Percentiles rank a stretch among this genome's conserved stretches.
phyloP scores from a whole-genome alignment of 2,329 filamentous ascomycete species.

The Beauveria bassiana region DNA sequence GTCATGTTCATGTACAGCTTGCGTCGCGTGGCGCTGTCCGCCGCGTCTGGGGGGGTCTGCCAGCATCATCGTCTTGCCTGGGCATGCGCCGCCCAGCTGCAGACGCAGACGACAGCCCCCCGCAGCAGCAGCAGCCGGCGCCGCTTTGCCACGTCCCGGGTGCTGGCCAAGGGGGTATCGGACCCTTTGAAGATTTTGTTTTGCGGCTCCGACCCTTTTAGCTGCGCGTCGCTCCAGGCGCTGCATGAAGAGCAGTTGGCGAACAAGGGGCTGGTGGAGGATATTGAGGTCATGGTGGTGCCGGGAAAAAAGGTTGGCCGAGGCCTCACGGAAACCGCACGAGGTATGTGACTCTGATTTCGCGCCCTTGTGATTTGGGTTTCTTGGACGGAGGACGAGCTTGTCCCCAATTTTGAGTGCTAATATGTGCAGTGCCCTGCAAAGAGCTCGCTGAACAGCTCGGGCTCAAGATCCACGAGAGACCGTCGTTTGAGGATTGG shows the following conservation, averaged over 20 bases:
- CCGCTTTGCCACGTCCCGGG: constrained; percentile 15
- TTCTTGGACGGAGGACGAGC: too few species aligned
- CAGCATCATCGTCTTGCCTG: background rate
- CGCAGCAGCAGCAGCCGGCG: constrained; percentile 1
- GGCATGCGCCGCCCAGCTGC: background rate
- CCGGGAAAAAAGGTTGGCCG: constrained; percentile 73
- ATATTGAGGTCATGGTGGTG: constrained; percentile 79
- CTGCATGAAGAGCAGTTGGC: constrained; percentile 52
- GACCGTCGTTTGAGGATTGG: constrained; percentile 80
- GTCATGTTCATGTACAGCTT: background rate
- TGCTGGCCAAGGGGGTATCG: constrained; percentile 19
- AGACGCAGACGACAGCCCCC: background rate
- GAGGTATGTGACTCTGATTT: constrained; percentile 43
- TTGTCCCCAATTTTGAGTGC: background rate
- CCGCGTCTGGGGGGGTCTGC: background rate
- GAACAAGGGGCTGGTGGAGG: constrained; percentile 51
- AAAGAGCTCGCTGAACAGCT: constrained; percentile 56
- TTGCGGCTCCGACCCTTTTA: constrained; percentile 90
- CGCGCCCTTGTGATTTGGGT: background rate
- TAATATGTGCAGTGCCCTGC: constrained; percentile 57
- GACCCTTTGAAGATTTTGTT: constrained; percentile 78
- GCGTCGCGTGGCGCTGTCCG: background rate
- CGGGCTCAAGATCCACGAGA: constrained; percentile 60
- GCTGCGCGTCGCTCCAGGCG: constrained; percentile 65
- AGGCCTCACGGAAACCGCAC: constrained; percentile 57